These are phyloP conservation scores for Helichrysum umbraculigerum DNA, from an alignment of 129 eudicot species.

Conservation along the genomic window DNA sequence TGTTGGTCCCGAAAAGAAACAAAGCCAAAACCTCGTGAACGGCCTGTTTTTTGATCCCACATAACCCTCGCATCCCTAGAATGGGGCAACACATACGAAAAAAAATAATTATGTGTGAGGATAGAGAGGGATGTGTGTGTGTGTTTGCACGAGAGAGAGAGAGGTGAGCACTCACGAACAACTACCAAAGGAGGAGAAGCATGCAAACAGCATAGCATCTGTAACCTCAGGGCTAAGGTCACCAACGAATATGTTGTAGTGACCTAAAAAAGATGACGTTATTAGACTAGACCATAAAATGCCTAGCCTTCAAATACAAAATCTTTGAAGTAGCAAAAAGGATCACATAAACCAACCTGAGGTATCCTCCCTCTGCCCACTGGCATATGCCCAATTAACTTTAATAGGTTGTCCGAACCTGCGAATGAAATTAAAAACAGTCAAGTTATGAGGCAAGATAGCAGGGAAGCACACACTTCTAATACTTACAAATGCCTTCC, in stretches of 20 bases:
- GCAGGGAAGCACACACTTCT: not conserved
- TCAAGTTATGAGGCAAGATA: slow-evolving; percentile 1
- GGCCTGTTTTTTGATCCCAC: slow-evolving; percentile 96
- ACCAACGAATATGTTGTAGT: slow-evolving; percentile 83
- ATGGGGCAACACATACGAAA: not conserved
- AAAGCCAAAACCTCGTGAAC: slow-evolving; percentile 90
- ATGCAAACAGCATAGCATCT: slow-evolving; percentile 85
- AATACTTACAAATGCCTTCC: slow-evolving; percentile 83
- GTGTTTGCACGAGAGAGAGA: not conserved
- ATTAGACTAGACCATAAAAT: slow-evolving; percentile 5
- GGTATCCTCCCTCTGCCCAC: slow-evolving; percentile 93
- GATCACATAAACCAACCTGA: slow-evolving; percentile 50
- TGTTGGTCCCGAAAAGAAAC: slow-evolving; percentile 86
- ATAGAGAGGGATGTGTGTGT: not conserved
- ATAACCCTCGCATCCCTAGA: slow-evolving; percentile 89
- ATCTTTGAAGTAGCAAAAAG: not conserved
- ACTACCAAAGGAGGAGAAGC: slow-evolving; percentile 75
- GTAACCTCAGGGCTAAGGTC: slow-evolving; percentile 96
- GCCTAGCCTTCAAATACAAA: not conserved
- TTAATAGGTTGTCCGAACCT: slow-evolving; percentile 96
- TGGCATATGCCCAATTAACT: slow-evolving; percentile 87
- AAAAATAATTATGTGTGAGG: not conserved
- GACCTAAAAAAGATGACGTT: slow-evolving; percentile 43
- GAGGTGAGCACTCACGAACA: slow-evolving; percentile 65
- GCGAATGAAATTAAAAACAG: slow-evolving; percentile 21